These are phyloP conservation scores for Anaeromyces robustus DNA, from an alignment of 192 early-diverging fungal genomes.

Conservation along the genomic window DNA sequence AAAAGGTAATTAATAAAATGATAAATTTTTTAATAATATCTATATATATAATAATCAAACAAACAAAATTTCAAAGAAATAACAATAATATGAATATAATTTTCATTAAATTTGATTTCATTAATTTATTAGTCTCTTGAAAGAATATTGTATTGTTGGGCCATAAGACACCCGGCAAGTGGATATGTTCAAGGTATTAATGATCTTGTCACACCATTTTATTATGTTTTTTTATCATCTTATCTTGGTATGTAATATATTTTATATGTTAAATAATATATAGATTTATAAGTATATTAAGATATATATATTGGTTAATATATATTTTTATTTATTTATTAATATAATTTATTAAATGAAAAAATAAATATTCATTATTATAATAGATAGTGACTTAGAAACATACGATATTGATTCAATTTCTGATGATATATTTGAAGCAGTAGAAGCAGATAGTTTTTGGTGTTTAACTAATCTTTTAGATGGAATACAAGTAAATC, in stretches of 20 bases:
- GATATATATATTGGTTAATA: too few species aligned
- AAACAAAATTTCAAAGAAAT: not conserved
- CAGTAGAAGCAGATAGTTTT: constrained; percentile 87
- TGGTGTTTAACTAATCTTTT: constrained; percentile 93
- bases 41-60: not conserved
- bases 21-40: too few species aligned
- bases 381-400: constrained; percentile 33
- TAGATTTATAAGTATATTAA: too few species aligned
- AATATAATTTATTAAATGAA: constrained; percentile 18
- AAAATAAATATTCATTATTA: constrained; percentile 7
- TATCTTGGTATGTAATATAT: constrained; percentile 41
- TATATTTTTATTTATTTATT: too few species aligned
- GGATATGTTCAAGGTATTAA: constrained; percentile 99
- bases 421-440: constrained; percentile 30
- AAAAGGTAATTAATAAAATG: constrained; percentile 31
- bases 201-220: constrained; percentile 92
- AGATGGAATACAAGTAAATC: constrained; percentile 81
- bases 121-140: constrained; percentile 81
- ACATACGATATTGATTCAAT: constrained; percentile 29
- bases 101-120: too few species aligned
- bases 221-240: constrained; percentile 71
- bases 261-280: not conserved
- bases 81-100: not conserved
- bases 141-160: constrained; percentile 91
- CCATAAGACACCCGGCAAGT: constrained; percentile 92